Evolutionary conservation across 345 rosid genomes (phyloP).

Genomic region (Arabidopsis thaliana): DNA sequence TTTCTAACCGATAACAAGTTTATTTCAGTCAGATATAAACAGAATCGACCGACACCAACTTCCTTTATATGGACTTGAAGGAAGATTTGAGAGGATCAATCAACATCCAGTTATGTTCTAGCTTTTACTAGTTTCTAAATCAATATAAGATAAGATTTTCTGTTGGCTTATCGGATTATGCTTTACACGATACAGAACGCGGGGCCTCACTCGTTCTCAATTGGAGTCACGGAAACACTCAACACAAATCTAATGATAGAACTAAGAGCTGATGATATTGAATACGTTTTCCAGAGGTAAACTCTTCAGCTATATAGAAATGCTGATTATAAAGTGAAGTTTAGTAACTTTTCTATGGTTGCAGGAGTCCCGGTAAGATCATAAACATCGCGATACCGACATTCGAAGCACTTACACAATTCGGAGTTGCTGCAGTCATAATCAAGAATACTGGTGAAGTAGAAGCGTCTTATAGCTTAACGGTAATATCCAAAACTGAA

Average conservation of each 20-base stretch:
- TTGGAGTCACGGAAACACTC: slow-evolving; percentile 88
- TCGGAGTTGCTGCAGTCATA: slow-evolving; percentile 80
- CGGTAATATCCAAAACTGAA: slow-evolving; percentile 51
- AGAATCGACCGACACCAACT: slow-evolving; percentile 64
- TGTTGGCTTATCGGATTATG: slow-evolving; percentile 5
- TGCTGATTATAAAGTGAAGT: neutral
- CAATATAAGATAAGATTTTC: neutral
- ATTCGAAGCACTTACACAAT: slow-evolving; percentile 86
- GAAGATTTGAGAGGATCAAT: slow-evolving; percentile 89
- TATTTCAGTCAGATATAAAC: slow-evolving; percentile 81
- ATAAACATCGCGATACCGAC: slow-evolving; percentile 71
- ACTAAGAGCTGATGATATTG: slow-evolving; percentile 91
- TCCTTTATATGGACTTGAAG: slow-evolving; percentile 82
- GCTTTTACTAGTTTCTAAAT: slow-evolving; percentile 15
- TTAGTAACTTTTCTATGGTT: slow-evolving; percentile 20
- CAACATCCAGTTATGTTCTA: slow-evolving; percentile 83
- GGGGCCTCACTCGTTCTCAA: slow-evolving; percentile 88
- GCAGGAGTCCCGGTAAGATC: slow-evolving; percentile 93
- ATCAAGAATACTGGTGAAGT: slow-evolving; percentile 77
- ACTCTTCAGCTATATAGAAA: neutral
- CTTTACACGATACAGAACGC: slow-evolving; percentile 60
- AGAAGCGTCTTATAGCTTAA: slow-evolving; percentile 93
- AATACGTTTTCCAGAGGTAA: slow-evolving; percentile 88
- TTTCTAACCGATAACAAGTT: neutral
- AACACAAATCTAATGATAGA: slow-evolving; percentile 86